Evolutionary conservation across 2,329 filamentous ascomycete genomes (phyloP).

Genomic region (Fusarium redolens): DNA sequence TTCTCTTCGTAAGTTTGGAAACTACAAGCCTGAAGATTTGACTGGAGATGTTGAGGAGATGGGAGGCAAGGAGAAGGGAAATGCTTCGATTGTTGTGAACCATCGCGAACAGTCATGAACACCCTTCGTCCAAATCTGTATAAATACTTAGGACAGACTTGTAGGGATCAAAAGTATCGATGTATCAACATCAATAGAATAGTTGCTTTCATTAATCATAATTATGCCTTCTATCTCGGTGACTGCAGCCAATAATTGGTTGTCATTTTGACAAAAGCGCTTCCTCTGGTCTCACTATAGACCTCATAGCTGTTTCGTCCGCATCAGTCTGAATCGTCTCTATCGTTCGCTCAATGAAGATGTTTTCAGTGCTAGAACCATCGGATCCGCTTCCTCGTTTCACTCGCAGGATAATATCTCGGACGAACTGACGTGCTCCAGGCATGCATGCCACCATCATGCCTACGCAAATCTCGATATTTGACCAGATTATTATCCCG

Average conservation of each 20-base stretch:
- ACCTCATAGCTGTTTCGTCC: neutral
- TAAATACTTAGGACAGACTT: fast-evolving
- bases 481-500: neutral
- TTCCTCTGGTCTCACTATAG: neutral
- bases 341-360: neutral
- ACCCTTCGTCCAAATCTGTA: neutral
- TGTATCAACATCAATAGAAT: fast-evolving
- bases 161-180: no score
- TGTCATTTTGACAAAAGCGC: neutral
- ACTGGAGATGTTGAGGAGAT: conserved; percentile 2
- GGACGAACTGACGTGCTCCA: neutral
- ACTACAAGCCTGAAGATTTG: conserved; percentile 14
- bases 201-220: neutral
- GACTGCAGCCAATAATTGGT: neutral
- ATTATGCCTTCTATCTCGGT: neutral
- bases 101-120: neutral
- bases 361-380: neutral
- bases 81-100: neutral
- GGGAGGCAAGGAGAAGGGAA: neutral
- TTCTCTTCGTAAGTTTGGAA: conserved; percentile 34
- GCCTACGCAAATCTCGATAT: conserved; percentile 1
- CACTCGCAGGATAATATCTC: neutral
- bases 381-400: fast-evolving
- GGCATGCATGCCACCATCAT: conserved; percentile 26
- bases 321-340: neutral